Conservation (phyloP, 2,329 filamentous ascomycete genomes). For the Neodidymelliopsis sp. region DNA sequence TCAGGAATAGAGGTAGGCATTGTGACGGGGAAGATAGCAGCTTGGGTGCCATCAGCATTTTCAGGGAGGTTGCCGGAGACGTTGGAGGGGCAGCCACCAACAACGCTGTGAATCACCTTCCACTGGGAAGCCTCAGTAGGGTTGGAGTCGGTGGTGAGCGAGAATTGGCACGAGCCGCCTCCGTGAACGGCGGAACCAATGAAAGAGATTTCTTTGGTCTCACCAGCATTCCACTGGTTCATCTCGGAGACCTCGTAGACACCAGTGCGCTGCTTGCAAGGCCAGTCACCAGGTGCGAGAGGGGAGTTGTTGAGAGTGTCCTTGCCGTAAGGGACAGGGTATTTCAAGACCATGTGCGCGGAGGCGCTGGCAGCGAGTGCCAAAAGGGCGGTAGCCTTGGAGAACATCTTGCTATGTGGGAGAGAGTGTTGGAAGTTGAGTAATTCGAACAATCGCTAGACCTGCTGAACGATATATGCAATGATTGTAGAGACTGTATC, state of each 20-base stretch:
- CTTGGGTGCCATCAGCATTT: slow-evolving; percentile 59
- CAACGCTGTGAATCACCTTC: slow-evolving; percentile 88
- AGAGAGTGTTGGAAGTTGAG: slow-evolving; percentile 16
- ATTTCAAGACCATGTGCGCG: slow-evolving; percentile 79
- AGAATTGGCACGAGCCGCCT: slow-evolving; percentile 91
- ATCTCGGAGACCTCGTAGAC: slow-evolving; percentile 65
- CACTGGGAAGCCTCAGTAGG: slow-evolving; percentile 67
- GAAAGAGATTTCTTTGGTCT: slow-evolving; percentile 53
- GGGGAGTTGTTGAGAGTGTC: slow-evolving; percentile 68
- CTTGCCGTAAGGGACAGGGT: slow-evolving; percentile 68
- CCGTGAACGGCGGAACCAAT: slow-evolving; percentile 74
- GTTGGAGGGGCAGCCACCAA: slow-evolving; percentile 82
- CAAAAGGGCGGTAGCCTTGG: slow-evolving; percentile 60
- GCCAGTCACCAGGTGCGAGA: slow-evolving; percentile 71
- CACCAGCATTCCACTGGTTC: slow-evolving; percentile 61
- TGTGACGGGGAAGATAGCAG: slow-evolving; percentile 69
- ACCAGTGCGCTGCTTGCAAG: slow-evolving; percentile 73
- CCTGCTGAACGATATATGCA: slow-evolving; percentile 46
- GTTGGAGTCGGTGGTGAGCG: slow-evolving; percentile 80
- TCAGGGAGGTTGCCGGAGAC: slow-evolving; percentile 53
- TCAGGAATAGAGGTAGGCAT: slow-evolving; percentile 75
- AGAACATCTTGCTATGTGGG: slow-evolving; percentile 55
- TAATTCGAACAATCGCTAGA: slow-evolving; percentile 46
- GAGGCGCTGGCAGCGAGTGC: slow-evolving; percentile 65
- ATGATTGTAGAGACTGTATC: slow-evolving; percentile 25